Percentiles rank a stretch among this genome's conserved stretches.
phyloP scores from a whole-genome alignment of 495 filamentous ascomycete species.

The Poronia punctata region DNA sequence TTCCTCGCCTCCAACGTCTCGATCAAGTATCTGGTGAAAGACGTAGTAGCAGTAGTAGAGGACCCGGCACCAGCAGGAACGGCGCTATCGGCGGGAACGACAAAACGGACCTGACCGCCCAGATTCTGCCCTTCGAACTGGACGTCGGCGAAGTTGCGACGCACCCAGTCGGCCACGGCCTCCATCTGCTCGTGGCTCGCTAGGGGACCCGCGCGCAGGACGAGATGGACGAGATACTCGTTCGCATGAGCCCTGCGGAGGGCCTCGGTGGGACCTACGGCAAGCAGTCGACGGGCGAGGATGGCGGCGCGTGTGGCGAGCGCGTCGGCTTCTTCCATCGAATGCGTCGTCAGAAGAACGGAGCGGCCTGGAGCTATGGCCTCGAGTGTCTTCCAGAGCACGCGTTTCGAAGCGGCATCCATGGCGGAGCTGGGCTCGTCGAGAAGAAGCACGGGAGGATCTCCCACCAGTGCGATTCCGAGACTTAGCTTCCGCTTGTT shows the following conservation, averaged over 20 bases:
- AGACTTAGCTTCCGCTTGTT: constrained; percentile 61
- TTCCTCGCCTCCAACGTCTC: constrained; percentile 54
- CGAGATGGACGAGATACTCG: constrained; percentile 53
- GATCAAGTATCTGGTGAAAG: constrained; percentile 51
- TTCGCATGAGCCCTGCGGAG: constrained; percentile 48
- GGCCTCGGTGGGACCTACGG: constrained; percentile 49
- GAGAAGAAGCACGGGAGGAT: constrained; percentile 57
- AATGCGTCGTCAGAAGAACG: constrained; percentile 55
- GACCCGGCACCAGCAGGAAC: constrained; percentile 10
- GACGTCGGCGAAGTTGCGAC: constrained; percentile 38
- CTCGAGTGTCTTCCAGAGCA: constrained; percentile 54
- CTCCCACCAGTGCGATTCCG: constrained; percentile 59
- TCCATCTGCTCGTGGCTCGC: constrained; percentile 54
- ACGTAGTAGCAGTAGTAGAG: constrained; percentile 12
- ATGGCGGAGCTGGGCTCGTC: constrained; percentile 58
- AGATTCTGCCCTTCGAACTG: constrained; percentile 55
- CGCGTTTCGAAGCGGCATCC: constrained; percentile 57
- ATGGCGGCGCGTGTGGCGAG: constrained; percentile 56
- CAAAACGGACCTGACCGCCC: constrained; percentile 67
- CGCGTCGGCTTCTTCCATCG: constrained; percentile 63
- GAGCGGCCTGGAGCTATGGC: constrained; percentile 43
- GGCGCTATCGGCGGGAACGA: constrained; percentile 42
- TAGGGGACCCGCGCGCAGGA: constrained; percentile 56
- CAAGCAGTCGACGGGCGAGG: constrained; percentile 52
- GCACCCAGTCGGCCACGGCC: constrained; percentile 49